Percentiles rank a stretch among this genome's conserved stretches.
These are phyloP conservation scores for Cymbopogon flexuosus DNA, from an alignment of 202 grass and related monocot genomes.

Conservation along the genomic window DNA sequence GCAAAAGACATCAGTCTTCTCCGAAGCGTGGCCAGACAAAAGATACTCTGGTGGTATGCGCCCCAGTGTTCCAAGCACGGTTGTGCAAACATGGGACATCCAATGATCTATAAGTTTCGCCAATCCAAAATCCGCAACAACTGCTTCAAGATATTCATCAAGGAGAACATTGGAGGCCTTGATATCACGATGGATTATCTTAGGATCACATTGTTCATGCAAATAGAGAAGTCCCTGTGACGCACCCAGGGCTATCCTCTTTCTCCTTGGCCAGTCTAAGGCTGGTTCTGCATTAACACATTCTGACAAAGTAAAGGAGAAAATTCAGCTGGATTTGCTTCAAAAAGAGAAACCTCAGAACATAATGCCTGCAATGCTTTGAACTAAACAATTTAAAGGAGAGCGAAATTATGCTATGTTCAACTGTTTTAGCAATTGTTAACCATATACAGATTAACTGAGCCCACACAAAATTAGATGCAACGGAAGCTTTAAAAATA, in stretches of 20 bases:
- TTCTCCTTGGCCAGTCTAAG: slow-evolving; percentile 78
- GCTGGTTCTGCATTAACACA: slow-evolving; percentile 47
- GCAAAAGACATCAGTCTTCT: slow-evolving; percentile 84
- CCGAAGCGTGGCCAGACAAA: slow-evolving; percentile 48
- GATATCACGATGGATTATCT: slow-evolving; percentile 85
- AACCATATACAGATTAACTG: not conserved
- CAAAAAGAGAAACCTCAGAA: not conserved
- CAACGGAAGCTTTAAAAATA: not conserved
- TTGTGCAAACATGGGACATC: slow-evolving; percentile 57
- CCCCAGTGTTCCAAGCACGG: slow-evolving; percentile 60
- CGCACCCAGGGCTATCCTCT: slow-evolving; percentile 64
- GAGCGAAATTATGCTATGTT: not conserved
- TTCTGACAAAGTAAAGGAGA: slow-evolving; percentile 39
- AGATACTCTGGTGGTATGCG: slow-evolving; percentile 72
- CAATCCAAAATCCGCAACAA: slow-evolving; percentile 80
- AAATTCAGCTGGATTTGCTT: slow-evolving; percentile 1
- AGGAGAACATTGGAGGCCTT: slow-evolving; percentile 86
- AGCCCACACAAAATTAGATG: not conserved
- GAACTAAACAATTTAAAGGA: not conserved
- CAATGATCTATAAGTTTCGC: slow-evolving; percentile 73
- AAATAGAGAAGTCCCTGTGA: slow-evolving; percentile 62
- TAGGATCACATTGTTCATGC: slow-evolving; percentile 75
- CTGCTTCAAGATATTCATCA: slow-evolving; percentile 67
- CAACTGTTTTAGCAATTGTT: not conserved
- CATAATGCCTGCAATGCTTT: not conserved